A percentile compares a stretch with the other conserved stretches of the same genome.
These are phyloP conservation scores for Alloascoidea hylecoeti DNA, from an alignment of 805 yeast species.

Conservation along the genomic window DNA sequence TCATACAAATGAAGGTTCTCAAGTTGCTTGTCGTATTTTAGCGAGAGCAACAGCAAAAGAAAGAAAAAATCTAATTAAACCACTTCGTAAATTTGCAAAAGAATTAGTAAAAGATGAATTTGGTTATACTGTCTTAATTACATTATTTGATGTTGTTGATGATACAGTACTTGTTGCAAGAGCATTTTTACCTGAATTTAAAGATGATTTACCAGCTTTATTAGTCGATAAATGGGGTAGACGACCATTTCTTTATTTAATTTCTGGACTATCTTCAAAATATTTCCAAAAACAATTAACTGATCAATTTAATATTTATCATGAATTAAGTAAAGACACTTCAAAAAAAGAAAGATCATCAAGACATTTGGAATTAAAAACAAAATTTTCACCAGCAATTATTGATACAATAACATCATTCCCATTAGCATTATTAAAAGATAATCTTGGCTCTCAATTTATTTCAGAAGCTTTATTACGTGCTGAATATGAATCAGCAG, in stretches of 20 bases:
- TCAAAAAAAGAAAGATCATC: slow-evolving; percentile 75
- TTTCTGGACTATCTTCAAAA: slow-evolving; percentile 67
- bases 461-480: slow-evolving; percentile 60
- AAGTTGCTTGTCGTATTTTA: slow-evolving; percentile 72
- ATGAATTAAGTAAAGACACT: slow-evolving; percentile 48
- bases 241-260: slow-evolving; percentile 74
- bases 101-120: slow-evolving; percentile 71
- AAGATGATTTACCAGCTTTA: slow-evolving; percentile 32
- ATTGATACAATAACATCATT: slow-evolving; percentile 37
- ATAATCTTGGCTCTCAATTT: slow-evolving; percentile 75
- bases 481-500: slow-evolving; percentile 28
- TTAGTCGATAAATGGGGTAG: slow-evolving; percentile 66
- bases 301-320: slow-evolving; percentile 44
- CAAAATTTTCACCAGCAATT: slow-evolving; percentile 51
- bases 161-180: slow-evolving; percentile 79
- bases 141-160: slow-evolving; percentile 77
- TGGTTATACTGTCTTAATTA: slow-evolving; percentile 71
- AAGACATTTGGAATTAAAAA: slow-evolving; percentile 58
- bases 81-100: slow-evolving; percentile 62
- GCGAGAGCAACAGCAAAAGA: slow-evolving; percentile 86
- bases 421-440: slow-evolving; percentile 38
- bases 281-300: slow-evolving; percentile 61
- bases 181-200: slow-evolving; percentile 49
- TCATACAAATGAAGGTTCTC: slow-evolving; percentile 90
- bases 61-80: slow-evolving; percentile 62